Evolutionary conservation across 2,329 filamentous ascomycete genomes (phyloP).

Genomic region (Talaromyces sp.): DNA sequence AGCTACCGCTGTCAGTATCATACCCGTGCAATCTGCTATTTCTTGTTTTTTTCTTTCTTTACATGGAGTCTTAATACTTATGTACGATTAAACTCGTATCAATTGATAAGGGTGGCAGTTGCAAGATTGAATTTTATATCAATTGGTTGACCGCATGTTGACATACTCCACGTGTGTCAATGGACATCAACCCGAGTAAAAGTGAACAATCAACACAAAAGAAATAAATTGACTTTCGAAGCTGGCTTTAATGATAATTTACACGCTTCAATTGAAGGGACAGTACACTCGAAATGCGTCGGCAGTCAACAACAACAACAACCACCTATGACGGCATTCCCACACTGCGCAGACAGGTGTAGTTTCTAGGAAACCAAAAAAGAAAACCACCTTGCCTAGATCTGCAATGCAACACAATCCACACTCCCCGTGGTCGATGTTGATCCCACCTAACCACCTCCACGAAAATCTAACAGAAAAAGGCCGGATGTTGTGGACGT

Average conservation of each 20-base stretch:
- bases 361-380: background rate
- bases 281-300: background rate
- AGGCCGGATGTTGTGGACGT: background rate
- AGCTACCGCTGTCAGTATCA: too few species aligned
- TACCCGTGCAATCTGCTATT: too few species aligned
- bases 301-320: background rate
- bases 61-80: too few species aligned
- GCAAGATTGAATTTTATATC: too few species aligned
- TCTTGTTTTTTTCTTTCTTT: too few species aligned
- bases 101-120: too few species aligned
- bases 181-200: background rate
- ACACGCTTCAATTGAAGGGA: constrained; percentile 1
- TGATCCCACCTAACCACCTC: background rate
- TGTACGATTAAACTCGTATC: too few species aligned
- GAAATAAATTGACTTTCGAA: constrained; percentile 1
- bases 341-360: background rate
- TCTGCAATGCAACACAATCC: background rate
- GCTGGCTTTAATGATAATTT: constrained; percentile 1
- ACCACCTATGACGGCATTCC: background rate
- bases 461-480: background rate
- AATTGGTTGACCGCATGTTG: too few species aligned
- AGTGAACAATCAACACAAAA: background rate
- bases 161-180: background rate
- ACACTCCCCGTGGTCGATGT: background rate
- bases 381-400: background rate